Base-by-base conservation (phyloP, 345 rosid genomes). In the Turritis glabra region DNA sequence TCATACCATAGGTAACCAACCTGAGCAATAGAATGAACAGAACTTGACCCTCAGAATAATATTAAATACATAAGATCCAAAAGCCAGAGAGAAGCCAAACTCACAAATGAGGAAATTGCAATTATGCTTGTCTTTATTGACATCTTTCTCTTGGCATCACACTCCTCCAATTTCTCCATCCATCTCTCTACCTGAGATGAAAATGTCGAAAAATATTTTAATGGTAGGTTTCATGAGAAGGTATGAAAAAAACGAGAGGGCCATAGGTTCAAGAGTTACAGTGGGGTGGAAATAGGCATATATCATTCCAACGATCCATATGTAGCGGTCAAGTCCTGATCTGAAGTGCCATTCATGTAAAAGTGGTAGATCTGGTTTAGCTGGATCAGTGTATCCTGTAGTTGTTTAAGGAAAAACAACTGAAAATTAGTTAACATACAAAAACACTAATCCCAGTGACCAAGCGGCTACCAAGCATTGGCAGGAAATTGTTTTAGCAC, bases 291-390 rank as follows among this genome's bases (percentile, higher is more conserved):
- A 92, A 83, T 95, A 92, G 41, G 99, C 99, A 86, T 90, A 92
- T 65, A 92, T 87, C 97, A 95, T 95, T 74, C 99, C 97, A 46
- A 92, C 40, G 57, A 95, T 92, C 97, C 99, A 95, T 79, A 95
- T 89, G 73, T 95, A 95, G 83, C 97, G 97, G 76, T 95, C 97
- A 54, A 95, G 97, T 81, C 99, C 97, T 15, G 97, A 92, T 89
- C 99, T 90, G 82, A 95, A 95, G 76, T 92, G 97, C 97, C 99
- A 95, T 77, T 92, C 99, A 48, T 95, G 93, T 79, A 92, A 55
- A 60, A 84, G 85, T 52, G 93, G 83, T 26, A 95, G 88, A 67
- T 88, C 88, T 3, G 92, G 99, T 64, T 95, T 92, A 67, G 87
- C 97, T 43, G 99, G 99, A 85, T 95, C 97, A 32, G 87, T 80